phyloP scores from a whole-genome alignment of 2,329 filamentous ascomycete species.

The Geosmithia putterillii region DNA sequence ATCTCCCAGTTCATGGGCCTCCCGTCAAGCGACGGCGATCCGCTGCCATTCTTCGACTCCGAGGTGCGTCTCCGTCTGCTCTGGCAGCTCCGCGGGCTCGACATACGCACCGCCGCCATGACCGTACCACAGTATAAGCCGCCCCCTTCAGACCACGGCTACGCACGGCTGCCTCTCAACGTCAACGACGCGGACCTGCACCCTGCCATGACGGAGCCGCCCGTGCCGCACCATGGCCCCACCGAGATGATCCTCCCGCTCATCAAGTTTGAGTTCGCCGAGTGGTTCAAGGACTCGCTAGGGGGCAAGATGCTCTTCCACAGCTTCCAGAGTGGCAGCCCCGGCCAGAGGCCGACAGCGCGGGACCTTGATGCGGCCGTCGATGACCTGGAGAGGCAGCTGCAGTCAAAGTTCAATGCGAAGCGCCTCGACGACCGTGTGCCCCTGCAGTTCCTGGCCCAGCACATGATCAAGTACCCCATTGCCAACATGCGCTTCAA shows the following conservation, averaged over 20 bases:
- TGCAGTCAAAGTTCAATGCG: conserved; percentile 9
- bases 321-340: conserved; percentile 1
- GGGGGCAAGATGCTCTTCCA: conserved; percentile 9
- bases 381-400: conserved; percentile 13
- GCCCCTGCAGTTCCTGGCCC: conserved; percentile 13
- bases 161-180: conserved; percentile 31
- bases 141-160: conserved; percentile 2
- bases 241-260: conserved; percentile 40
- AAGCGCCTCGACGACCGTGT: conserved; percentile 12
- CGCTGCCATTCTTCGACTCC: conserved; percentile 10
- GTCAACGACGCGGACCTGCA: conserved; percentile 40
- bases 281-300: conserved; percentile 12
- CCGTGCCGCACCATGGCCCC: conserved; percentile 30
- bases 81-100: conserved; percentile 12
- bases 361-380: conserved; percentile 10
- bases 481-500: conserved; percentile 16
- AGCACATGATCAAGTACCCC: conserved; percentile 9
- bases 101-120: conserved; percentile 3
- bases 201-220: conserved; percentile 34
- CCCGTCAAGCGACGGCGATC: conserved; percentile 1
- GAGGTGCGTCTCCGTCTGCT: conserved; percentile 15
- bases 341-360: conserved; percentile 4
- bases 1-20: conserved; percentile 13
- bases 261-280: conserved; percentile 16
- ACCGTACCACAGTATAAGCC: background rate